Conservation (phyloP, 1,284 basidiomycete species). For the Cryptococcus sp. region DNA sequence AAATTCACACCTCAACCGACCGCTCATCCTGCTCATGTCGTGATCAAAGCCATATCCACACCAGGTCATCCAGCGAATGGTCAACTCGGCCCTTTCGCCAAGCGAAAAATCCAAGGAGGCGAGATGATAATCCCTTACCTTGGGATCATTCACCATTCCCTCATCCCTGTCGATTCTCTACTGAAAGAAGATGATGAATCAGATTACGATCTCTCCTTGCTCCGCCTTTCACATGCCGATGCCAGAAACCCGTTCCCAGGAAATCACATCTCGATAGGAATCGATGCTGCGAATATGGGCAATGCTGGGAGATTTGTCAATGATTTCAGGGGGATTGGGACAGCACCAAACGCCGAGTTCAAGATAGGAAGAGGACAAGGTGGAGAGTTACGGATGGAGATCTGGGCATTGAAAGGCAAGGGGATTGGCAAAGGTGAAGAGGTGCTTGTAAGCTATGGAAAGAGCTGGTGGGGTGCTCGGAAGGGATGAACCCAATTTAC, state of each 20-base stretch:
- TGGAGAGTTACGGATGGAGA: constrained; percentile 72
- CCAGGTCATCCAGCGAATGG: constrained; percentile 68
- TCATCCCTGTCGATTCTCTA: constrained; percentile 56
- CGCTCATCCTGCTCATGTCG: constrained; percentile 26
- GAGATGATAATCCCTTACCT: constrained; percentile 74
- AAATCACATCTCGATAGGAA: constrained; percentile 46
- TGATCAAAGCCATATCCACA: constrained; percentile 42
- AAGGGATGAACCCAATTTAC: constrained; percentile 5
- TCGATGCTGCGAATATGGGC: constrained; percentile 68
- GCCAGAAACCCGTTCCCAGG: constrained; percentile 25
- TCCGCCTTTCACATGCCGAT: constrained; percentile 49
- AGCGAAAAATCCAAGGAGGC: constrained; percentile 61
- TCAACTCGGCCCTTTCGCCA: constrained; percentile 76
- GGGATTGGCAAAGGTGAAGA: constrained; percentile 75
- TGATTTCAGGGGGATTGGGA: constrained; percentile 69
- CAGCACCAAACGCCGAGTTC: constrained; percentile 70
- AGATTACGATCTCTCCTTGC: constrained; percentile 81
- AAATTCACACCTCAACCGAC: constrained; percentile 20
- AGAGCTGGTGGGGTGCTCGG: constrained; percentile 71
- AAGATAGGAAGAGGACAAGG: constrained; percentile 53
- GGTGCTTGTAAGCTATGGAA: constrained; percentile 86
- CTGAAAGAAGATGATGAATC: constrained; percentile 29
- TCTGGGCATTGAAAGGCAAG: constrained; percentile 59
- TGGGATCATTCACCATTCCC: constrained; percentile 59
- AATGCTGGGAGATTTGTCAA: constrained; percentile 85